Conservation (phyloP, 345 rosid genomes). For the Rhizophora mangle region DNA sequence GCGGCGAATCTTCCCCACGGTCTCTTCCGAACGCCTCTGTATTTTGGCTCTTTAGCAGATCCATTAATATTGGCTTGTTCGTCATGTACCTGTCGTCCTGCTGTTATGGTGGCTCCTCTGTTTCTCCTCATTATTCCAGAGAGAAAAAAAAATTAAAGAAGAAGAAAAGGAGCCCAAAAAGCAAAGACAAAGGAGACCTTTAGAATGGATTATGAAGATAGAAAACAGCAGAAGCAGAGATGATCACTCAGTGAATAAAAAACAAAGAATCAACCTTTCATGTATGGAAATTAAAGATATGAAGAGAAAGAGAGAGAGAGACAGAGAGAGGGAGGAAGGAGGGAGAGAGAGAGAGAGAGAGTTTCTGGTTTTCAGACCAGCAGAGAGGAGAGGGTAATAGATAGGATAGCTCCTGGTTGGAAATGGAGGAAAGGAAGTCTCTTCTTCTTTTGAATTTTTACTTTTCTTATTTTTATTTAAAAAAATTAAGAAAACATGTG, state of each 20-base stretch:
- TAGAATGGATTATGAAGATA: background rate
- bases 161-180: constrained; percentile 16
- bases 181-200: too few relatives aligned
- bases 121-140: constrained; percentile 51
- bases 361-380: constrained; percentile 16
- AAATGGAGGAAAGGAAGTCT: too few relatives aligned
- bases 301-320: constrained; percentile 14
- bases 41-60: constrained; percentile 56
- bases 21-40: constrained; percentile 88
- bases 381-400: constrained; percentile 1
- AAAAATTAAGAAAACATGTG: too few relatives aligned
- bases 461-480: background rate
- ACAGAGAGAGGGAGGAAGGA: constrained; percentile 9
- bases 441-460: constrained; percentile 15
- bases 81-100: constrained; percentile 1
- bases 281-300: background rate
- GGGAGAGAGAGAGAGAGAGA: constrained; percentile 15
- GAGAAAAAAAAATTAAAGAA: constrained; percentile 8
- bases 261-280: background rate
- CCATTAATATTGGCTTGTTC: constrained; percentile 26
- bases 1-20: constrained; percentile 94
- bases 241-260: background rate
- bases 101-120: constrained; percentile 42
- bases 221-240: background rate
- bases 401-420: too few relatives aligned